A percentile compares a stretch with the other conserved stretches of the same genome.
Evolutionary conservation across 176 grass and related monocot genomes (phyloP).

Genomic region (Urochloa ruziziensis): DNA sequence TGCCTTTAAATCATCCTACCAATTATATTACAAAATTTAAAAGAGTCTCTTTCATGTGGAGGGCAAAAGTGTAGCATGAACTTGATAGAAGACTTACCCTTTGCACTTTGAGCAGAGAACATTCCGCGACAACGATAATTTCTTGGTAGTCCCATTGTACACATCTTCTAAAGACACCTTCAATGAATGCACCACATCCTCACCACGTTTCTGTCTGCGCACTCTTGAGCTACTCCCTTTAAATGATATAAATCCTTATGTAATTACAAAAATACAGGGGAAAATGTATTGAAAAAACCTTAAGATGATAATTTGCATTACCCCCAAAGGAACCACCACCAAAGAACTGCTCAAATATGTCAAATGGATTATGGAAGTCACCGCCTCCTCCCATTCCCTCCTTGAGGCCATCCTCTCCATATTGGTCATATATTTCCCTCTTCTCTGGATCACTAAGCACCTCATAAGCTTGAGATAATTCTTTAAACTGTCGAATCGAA

Average conservation of each 20-base stretch:
- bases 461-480: conserved; percentile 75
- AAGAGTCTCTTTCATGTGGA: neutral
- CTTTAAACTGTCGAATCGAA: conserved; percentile 63
- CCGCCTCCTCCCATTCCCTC: conserved; percentile 72
- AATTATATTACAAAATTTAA: neutral
- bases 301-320: conserved; percentile 10
- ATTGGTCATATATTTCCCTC: conserved; percentile 62
- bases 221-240: conserved; percentile 72
- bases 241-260: conserved; percentile 6
- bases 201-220: conserved; percentile 53
- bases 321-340: conserved; percentile 61
- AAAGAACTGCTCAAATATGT: conserved; percentile 84
- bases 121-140: conserved; percentile 61
- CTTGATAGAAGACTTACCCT: conserved; percentile 45
- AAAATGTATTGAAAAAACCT: neutral
- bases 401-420: conserved; percentile 77
- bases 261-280: neutral
- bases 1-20: neutral
- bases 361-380: conserved; percentile 60
- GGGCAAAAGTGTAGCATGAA: neutral
- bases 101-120: conserved; percentile 73
- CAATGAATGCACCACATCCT: conserved; percentile 58
- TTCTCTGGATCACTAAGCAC: conserved; percentile 84
- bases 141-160: conserved; percentile 69
- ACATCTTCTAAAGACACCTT: conserved; percentile 76